A percentile compares a stretch with the other conserved stretches of the same genome.
These are phyloP conservation scores for Aspergillus amoenus DNA, from an alignment of 2,329 filamentous ascomycete genomes.

Conservation along the genomic window DNA sequence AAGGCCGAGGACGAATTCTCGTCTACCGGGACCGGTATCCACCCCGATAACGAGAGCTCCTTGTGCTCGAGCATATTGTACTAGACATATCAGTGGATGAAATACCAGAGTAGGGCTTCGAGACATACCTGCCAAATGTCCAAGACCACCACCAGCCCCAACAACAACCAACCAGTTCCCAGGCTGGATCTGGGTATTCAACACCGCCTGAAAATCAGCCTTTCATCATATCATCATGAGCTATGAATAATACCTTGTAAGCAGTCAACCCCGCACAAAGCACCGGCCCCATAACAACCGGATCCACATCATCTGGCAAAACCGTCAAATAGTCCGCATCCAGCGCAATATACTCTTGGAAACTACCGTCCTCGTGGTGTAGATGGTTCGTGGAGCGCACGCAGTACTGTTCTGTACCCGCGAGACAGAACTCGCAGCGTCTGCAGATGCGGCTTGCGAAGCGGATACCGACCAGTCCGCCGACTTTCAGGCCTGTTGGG, in stretches of 20 bases:
- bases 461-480: conserved; percentile 44
- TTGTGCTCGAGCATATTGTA: conserved; percentile 46
- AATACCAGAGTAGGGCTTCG: too few relatives aligned
- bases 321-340: conserved; percentile 46
- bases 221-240: background rate
- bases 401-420: conserved; percentile 43
- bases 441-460: conserved; percentile 45
- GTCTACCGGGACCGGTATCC: conserved; percentile 40
- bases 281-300: conserved; percentile 41
- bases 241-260: conserved; percentile 36
- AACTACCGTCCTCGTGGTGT: conserved; percentile 48
- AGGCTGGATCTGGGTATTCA: conserved; percentile 40
- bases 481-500: conserved; percentile 35
- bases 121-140: conserved; percentile 45
- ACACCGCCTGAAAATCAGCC: conserved; percentile 34
- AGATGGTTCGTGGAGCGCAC: conserved; percentile 45
- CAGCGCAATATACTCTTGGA: conserved; percentile 46
- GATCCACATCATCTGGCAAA: conserved; percentile 45
- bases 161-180: conserved; percentile 46
- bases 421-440: conserved; percentile 46
- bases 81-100: conserved; percentile 20
- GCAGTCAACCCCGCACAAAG: conserved; percentile 47
- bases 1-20: conserved; percentile 39
- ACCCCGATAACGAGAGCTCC: conserved; percentile 47
- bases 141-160: conserved; percentile 48